Conservation (phyloP, 257 asterid genomes). For the Solanum lignicaule region DNA sequence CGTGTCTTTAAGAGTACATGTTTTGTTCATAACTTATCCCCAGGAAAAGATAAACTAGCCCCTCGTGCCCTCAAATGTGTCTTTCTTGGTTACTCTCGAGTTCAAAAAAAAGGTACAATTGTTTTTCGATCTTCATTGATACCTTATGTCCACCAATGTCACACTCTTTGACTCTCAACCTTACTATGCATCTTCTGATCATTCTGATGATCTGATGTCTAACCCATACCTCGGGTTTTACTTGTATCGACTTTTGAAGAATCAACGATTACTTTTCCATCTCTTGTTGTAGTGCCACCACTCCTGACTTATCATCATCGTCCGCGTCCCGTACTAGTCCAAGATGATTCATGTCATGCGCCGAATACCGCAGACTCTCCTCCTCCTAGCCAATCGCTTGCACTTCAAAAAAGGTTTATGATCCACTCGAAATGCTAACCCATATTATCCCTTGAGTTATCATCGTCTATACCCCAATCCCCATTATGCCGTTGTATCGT, state of each 20-base stretch:
- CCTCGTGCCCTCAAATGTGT: background rate
- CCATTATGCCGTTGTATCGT: background rate
- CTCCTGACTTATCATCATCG: background rate
- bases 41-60: background rate
- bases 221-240: background rate
- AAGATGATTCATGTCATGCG: background rate
- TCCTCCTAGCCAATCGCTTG: background rate
- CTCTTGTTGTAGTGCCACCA: background rate
- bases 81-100: background rate
- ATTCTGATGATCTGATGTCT: background rate
- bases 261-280: background rate
- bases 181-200: background rate
- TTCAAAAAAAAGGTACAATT: background rate
- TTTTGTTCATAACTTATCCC: background rate
- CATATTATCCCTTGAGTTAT: background rate
- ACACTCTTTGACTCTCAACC: background rate
- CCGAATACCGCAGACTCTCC: background rate
- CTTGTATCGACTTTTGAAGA: background rate
- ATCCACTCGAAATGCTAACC: background rate
- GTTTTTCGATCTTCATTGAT: background rate
- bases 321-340: background rate
- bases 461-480: background rate
- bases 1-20: background rate
- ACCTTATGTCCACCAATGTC: background rate
- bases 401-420: background rate